These are phyloP conservation scores for Onygenales sp. DNA, from an alignment of 2,329 filamentous ascomycete species.

Conservation along the genomic window DNA sequence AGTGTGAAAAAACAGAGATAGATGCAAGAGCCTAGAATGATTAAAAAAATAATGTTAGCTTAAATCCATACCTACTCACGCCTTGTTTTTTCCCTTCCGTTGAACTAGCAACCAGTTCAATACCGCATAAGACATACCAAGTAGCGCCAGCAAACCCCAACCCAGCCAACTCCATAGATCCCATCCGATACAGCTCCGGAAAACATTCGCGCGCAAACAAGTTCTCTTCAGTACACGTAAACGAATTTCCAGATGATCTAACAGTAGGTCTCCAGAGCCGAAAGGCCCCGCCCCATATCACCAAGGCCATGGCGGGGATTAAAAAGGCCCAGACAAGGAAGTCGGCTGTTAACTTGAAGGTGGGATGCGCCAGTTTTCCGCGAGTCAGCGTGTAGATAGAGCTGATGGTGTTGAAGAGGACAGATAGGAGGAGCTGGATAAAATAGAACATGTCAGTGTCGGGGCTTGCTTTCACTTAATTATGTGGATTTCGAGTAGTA, in stretches of 20 bases:
- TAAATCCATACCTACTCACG: neutral
- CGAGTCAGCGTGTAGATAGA: constrained; percentile 9
- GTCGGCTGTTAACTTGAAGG: constrained; percentile 9
- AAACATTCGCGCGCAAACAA: constrained; percentile 19
- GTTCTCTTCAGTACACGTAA: constrained; percentile 18
- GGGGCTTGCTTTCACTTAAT: too few relatives aligned
- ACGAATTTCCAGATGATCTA: constrained; percentile 1
- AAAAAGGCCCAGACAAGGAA: constrained; percentile 12
- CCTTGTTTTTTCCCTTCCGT: neutral
- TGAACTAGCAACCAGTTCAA: neutral
- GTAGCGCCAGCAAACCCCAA: constrained; percentile 18
- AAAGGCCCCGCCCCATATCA: constrained; percentile 20
- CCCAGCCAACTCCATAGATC: constrained; percentile 20
- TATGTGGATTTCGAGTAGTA: too few relatives aligned
- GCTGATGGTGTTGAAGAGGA: constrained; percentile 15
- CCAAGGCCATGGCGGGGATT: constrained; percentile 17
- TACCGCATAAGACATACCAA: constrained; percentile 13
- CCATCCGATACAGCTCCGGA: constrained; percentile 21
- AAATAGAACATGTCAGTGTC: too few relatives aligned
- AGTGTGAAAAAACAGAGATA: neutral
- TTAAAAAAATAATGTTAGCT: neutral
- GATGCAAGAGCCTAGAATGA: neutral
- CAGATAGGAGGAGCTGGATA: constrained; percentile 11
- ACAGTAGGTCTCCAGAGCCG: constrained; percentile 17
- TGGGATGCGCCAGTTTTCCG: constrained; percentile 1